Base-by-base conservation (phyloP, 495 filamentous ascomycete species). In the Eremomyces bilateralis region DNA sequence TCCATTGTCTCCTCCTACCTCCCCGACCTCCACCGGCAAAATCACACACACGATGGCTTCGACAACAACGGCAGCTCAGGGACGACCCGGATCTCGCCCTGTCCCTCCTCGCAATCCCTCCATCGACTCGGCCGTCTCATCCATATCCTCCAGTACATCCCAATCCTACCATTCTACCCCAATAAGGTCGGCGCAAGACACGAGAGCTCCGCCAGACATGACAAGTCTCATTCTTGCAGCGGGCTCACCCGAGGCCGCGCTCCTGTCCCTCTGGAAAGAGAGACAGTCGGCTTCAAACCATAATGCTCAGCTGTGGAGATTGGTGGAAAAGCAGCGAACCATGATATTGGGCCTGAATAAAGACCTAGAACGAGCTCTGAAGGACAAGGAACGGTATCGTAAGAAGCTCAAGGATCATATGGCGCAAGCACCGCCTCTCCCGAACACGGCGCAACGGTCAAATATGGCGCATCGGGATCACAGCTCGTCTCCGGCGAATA, bases 331-430 rank as follows among this genome's bases (percentile, higher is more conserved):
- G 53, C 88, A 97, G 54, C 66, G 88, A 31, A 72, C 82, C 0
- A 78, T 97, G 64, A 83, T 97, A 21, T 47, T 93, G 18, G 90
- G 88, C 1, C 61, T 97, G 24, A 94, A 95, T 46, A 90, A 88
- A 53, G 88, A 97, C 48, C 62, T 97, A 17, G 84, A 94, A 52
- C 71, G 78, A 32, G 74, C 85, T 2, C 51, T 92, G 46, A 91
- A 91, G 50, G 88, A 94, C 42, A 95, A 94, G 53, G 88, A 95
- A 30, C 72, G 76, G 39, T 97, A 94, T 52, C 69, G 76, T 39
- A 84, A 80, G 56, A 90, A 83, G 53, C 44, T 90, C 11, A 93
- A 90, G 51, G 81, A 93, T 31, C 57, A 71, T 36, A 50, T 75
- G 40, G 61, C 51, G 19, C 47, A 61, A 29, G 40, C 54, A 20